Base-by-base conservation (phyloP, 805 yeast species). In the Hanseniaspora thailandica region DNA sequence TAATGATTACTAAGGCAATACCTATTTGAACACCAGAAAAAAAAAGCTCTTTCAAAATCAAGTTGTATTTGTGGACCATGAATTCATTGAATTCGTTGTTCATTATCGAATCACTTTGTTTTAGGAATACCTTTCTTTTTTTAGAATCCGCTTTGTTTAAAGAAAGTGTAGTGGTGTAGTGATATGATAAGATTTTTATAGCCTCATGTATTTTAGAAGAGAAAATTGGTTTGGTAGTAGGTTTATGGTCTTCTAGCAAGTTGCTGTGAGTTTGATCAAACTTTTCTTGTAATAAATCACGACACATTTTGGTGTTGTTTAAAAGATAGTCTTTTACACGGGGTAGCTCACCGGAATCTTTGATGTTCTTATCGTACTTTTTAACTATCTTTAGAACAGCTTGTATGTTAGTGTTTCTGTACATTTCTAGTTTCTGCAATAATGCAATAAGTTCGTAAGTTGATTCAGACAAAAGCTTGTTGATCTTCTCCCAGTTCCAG, bases 341-440 rank as follows among this genome's bases (percentile, higher is more conserved):
- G 3, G 58, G 52, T 34, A 62, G 52, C 47, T 67, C 67, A 30
- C 30, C 19, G 8, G 55, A 54, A 1, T 67, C 62, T 30, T 59
- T 54, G 45, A 64, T 60, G 4, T 62, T 58, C 62, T 93, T 93
- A 67, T 93, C 98, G 63, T 79, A 89, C 65, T 93, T 93, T 63
- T 93, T 93, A 55, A 87, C 73, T 61, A 93, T 81, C 62, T 93
- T 93, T 50, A 96, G 76, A 61, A 89, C 80, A 0, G 94, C 98
- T 0, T 95, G 88, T 30, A 88, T 74, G 66, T 93, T 93, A 59
- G 89, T 66, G 46, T 81, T 71, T 58, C 86, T 74, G 65, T 81
- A 93, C 46, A 50, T 20, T 35, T 50, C 54, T n/a, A 50, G 36
- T 12, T 50, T 50, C 43, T 50, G 0, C 86, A 82, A 57, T 77